Base-by-base conservation (phyloP, 345 rosid species). In the Eucalyptus sp. region DNA sequence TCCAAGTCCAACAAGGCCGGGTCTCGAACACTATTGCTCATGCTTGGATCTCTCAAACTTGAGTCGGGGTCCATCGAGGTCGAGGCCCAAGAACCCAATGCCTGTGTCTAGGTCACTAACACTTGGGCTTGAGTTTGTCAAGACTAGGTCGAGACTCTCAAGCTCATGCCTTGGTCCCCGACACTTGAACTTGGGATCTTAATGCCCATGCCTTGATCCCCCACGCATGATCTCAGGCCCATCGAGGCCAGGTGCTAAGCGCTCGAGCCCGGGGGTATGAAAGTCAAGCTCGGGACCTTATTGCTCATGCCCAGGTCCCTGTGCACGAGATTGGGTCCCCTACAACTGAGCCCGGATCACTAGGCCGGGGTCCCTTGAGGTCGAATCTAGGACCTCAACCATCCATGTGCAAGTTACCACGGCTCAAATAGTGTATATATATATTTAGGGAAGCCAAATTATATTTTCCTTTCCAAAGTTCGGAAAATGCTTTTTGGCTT, bases 261-360 rank as follows among this genome's bases (percentile, higher is more conserved):
- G 1, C 62, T 56, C 0, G 12, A 56, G 29, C 62, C 9, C 4
- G 62, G 29, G 62, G 10, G 29, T 24, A 56, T 56, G 12, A 24
- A 56, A 56, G 62, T 22, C 27, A 24, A 24, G 62, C 62, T 5
- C 0, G 0, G 0, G 29, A 56, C 62, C 13, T 24, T 56, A 0
- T 0, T 56, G 5, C 6, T 24, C 13, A 56, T 56, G 62, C 27
- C 62, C 12, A 22, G 10, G 20, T 56, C 62, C 62, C 3, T 6
- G 0, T 0, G 6, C 29, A 22, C 2, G 29, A 24, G 62, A 56
- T 56, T 56, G 29, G 62, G 27, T 56, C 62, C 12, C 27, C 29
- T 56, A 56, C 62, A 56, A 22, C 6, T 3, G 6, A 56, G 62
- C 62, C 58, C 0, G 0, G 4, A 52, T 52, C 58, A 52, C 58